Evolutionary conservation across 2,329 filamentous ascomycete genomes (phyloP).

Genomic region (Zopfia rhizophila): DNA sequence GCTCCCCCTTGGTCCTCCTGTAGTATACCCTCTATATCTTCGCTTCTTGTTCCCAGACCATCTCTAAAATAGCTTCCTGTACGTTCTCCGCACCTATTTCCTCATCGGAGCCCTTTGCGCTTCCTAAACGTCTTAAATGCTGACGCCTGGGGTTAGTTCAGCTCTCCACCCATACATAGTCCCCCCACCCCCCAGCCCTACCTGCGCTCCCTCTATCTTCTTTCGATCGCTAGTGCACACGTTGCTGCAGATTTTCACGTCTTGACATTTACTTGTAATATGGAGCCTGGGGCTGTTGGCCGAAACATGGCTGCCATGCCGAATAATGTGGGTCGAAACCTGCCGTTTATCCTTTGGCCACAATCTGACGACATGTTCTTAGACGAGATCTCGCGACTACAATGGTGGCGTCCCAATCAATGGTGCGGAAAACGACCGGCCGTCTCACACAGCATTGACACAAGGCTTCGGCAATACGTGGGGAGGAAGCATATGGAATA

Average conservation of each 20-base stretch:
- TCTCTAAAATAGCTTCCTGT: conserved; percentile 27
- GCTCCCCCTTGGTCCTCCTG: conserved; percentile 32
- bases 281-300: conserved; percentile 30
- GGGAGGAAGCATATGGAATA: conserved; percentile 51
- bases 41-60: conserved; percentile 26
- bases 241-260: conserved; percentile 12
- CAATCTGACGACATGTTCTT: conserved; percentile 20
- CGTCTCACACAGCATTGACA: conserved; percentile 32
- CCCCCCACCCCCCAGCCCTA: conserved; percentile 23
- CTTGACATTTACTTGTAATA: conserved; percentile 17
- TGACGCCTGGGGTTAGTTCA: conserved; percentile 48
- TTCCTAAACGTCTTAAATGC: conserved; percentile 30
- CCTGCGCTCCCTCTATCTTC: background rate
- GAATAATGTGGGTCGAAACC: conserved; percentile 39
- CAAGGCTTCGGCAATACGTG: conserved; percentile 30
- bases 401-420: conserved; percentile 42
- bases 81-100: conserved; percentile 14
- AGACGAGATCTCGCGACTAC: conserved; percentile 45
- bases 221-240: background rate
- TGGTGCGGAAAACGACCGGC: conserved; percentile 38
- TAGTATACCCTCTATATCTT: conserved; percentile 34
- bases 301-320: conserved; percentile 43
- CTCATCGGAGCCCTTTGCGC: conserved; percentile 18
- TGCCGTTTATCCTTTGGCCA: background rate
- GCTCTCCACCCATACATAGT: conserved; percentile 37